Base-by-base conservation (phyloP, 768 basidiomycete species). In the Suillus fuscotomentosus region DNA sequence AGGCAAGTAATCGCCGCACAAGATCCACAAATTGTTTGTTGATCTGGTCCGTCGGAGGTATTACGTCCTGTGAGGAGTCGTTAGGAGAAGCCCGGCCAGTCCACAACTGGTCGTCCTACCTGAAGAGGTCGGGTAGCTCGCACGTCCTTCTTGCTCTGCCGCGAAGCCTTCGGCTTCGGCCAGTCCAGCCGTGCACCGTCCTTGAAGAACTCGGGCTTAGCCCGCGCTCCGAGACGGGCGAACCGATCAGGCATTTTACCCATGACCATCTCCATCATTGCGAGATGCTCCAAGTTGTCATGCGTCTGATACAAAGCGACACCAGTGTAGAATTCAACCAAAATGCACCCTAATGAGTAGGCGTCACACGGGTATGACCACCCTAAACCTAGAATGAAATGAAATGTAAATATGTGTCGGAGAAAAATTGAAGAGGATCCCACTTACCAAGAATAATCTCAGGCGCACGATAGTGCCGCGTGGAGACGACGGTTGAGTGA, bases 231-330 rank as follows among this genome's bases (percentile, higher is more conserved):
- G 51, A 84, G 82, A 50, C 90, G 84, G 45, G 87, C 86, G 72
- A 97, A 94, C 6, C 89, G 87, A 60, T 91, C 88, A 0, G 96
- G 94, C 90, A 99, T 96, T 80, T 92, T 93, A 64, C 97, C 97
- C 92, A 99, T 98, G 45, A 99, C 97, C 75, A 92, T 90, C 75
- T 99, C 96, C 97, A 99, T 99, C 97, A 99, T 99, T 47, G 97
- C 97, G 15, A 99, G 87, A 77, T 99, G 97, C 76, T 99, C 97
- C 10, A 99, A 85, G 75, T 99, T 99, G 78, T 99, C 97, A 72
- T 99, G 97, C 0, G 97, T 99, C 77, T 99, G 97, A 79, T 97
- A 99, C n/a, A 99, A 85, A 9, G 97, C 97, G 41, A 95, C 88
- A 34, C 97, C 97, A 20, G 97, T 99, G 80, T 88, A 97, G 76